Evolutionary conservation across 2,329 filamentous ascomycete species (phyloP), one percentile per base, ranked within the genome.

Genomic region (Verticillium zaregamsianum): DNA sequence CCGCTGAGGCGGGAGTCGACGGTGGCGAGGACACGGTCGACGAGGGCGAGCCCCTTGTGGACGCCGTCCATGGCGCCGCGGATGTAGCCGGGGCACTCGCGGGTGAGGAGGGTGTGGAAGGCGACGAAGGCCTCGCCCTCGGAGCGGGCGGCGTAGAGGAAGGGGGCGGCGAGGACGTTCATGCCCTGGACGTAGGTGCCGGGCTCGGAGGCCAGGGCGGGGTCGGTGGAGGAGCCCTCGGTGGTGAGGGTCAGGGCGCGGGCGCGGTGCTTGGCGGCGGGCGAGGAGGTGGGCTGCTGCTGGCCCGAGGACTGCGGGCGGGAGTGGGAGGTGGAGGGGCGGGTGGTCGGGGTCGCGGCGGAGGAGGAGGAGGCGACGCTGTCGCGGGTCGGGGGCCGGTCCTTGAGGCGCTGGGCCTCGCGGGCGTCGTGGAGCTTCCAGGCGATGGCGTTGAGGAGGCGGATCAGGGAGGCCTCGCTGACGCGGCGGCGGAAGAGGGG

Each of bases 151-250:
- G 92, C 93, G 74, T 99, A 99, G 55, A 99, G 82, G 72, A 99
- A 97, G 0, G 95, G 95, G 1, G 95, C 95, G 11, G 93, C 94
- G 17, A 99, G 85, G 49, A 99, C 95, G 73, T 99, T 99, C 94
- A 99, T 98, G 67, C 95, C 95, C 76, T 99, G 95, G 2, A 99
- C 94, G 70, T 99, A 99, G 49, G 91, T 93, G 35, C 93, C 92
- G 12, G 91, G 85, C 68, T 92, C 89, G 35, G 79, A 77, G 3
- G 79, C 80, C 23, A 74, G 70, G 62, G 83, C 84, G 8, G 64
- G 59, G 45, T 65, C 64, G 7, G 80, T 79, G 65, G 89, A 86
- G 66, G 89, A 83, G 64, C 87, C 82, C 70, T 89, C 86, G 0
- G 84, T 88, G 1, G 85, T 89, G 60, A 89, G 76, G 14, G 85